Percentiles rank a stretch among this genome's conserved stretches.
Conservation (phyloP, 306 rosid genomes). For the Canavalia gladiata region DNA sequence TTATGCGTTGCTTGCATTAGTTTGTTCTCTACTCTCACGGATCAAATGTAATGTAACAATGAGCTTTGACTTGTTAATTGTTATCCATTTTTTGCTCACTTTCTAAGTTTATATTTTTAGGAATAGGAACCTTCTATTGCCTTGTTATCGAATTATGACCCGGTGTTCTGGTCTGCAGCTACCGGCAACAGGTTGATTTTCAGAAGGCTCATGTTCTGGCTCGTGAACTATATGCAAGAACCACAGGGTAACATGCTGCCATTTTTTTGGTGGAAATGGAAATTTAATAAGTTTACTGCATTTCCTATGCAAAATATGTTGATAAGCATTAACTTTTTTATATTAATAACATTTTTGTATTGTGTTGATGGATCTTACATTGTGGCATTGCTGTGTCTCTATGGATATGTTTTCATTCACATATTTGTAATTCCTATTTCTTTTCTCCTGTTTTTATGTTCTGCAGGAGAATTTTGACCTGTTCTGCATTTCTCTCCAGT, state of each 20-base stretch:
- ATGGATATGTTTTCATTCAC: not conserved
- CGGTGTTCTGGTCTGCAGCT: conserved; percentile 33
- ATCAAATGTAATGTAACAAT: conserved; percentile 33
- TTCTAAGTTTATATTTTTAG: too few relatives aligned
- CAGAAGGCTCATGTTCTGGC: conserved; percentile 22
- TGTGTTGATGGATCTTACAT: conserved; percentile 1
- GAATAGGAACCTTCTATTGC: not conserved
- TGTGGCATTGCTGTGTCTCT: not conserved
- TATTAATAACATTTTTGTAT: not conserved
- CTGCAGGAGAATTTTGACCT: not conserved
- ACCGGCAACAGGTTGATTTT: conserved; percentile 36
- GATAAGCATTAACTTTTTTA: not conserved
- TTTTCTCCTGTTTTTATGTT: not conserved
- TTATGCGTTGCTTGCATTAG: conserved; percentile 9
- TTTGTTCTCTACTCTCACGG: conserved; percentile 30
- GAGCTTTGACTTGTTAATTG: not conserved
- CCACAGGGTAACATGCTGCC: conserved; percentile 33
- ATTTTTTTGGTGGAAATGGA: not conserved
- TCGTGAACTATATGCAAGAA: conserved; percentile 39
- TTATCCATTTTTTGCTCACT: not conserved
- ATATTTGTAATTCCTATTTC: not conserved
- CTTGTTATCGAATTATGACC: not conserved
- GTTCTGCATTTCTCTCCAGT: not conserved
- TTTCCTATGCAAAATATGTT: not conserved
- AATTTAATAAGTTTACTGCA: not conserved